phyloP scores from a whole-genome alignment of 2,329 filamentous ascomycete genomes.

The Diaporthe helianthi region DNA sequence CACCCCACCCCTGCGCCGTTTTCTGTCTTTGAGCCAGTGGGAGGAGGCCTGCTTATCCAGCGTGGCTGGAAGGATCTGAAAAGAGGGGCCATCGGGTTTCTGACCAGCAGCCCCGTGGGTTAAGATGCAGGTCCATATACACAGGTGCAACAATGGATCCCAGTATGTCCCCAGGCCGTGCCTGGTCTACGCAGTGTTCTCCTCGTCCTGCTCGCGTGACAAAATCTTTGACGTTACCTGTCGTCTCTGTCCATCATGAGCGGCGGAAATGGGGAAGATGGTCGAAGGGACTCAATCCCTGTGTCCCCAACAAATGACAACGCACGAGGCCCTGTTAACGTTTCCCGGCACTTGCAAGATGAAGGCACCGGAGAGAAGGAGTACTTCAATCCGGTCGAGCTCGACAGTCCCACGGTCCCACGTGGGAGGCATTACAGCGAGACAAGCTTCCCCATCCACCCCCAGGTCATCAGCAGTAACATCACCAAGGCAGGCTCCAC shows the following conservation, averaged over 20 bases:
- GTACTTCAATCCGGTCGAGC: constrained; percentile 5
- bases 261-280: neutral
- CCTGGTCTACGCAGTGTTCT: neutral
- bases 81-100: neutral
- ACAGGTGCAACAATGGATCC: neutral
- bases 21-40: constrained; percentile 10
- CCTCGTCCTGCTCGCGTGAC: neutral
- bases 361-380: neutral
- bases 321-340: neutral
- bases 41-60: neutral
- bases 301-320: neutral
- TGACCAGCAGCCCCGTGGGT: neutral
- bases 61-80: neutral
- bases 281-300: neutral
- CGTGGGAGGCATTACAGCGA: constrained; percentile 24
- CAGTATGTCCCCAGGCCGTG: neutral
- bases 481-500: neutral
- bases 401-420: constrained; percentile 14
- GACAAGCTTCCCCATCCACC: constrained; percentile 5
- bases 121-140: neutral
- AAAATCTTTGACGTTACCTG: neutral
- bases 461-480: constrained; percentile 12
- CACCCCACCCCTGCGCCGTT: neutral
- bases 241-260: neutral
- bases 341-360: neutral